These are phyloP conservation scores for Saccharum spontaneum DNA, from an alignment of 176 grass and related monocot genomes.

Conservation along the genomic window DNA sequence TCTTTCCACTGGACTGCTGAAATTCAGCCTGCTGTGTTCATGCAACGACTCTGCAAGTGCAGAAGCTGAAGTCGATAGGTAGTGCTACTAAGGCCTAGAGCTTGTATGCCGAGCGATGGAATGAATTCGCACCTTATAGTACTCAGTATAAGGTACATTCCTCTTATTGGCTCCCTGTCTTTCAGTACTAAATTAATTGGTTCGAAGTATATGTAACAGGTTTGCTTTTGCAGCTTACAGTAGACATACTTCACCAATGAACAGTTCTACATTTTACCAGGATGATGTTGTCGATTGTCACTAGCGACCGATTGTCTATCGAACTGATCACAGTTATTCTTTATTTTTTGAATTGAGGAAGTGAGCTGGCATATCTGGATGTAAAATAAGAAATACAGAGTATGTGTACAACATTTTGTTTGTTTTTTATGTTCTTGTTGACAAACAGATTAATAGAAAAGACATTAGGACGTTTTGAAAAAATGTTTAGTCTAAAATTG, in stretches of 20 bases:
- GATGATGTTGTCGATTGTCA: not conserved
- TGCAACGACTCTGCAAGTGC: slow-evolving; percentile 33
- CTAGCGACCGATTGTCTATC: not conserved
- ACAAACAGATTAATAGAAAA: not conserved
- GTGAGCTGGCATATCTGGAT: not conserved
- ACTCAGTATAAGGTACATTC: not conserved
- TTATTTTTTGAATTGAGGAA: not conserved
- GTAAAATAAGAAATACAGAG: not conserved
- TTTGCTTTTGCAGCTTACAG: not conserved
- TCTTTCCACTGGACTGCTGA: not conserved
- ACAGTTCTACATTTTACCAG: not conserved
- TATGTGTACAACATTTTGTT: not conserved
- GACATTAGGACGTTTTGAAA: not conserved
- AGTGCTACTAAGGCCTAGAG: slow-evolving; percentile 44
- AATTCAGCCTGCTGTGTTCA: not conserved
- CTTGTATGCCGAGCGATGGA: not conserved
- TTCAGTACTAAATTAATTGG: not conserved
- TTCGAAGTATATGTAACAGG: not conserved
- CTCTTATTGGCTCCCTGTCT: not conserved
- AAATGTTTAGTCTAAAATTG: not conserved
- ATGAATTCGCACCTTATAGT: not conserved
- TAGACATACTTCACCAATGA: not conserved
- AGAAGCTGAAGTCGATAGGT: slow-evolving; percentile 84
- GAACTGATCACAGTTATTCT: not conserved
- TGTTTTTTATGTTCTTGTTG: not conserved